phyloP scores from a whole-genome alignment of 768 basidiomycete species.

The Tricholoma matsutake region DNA sequence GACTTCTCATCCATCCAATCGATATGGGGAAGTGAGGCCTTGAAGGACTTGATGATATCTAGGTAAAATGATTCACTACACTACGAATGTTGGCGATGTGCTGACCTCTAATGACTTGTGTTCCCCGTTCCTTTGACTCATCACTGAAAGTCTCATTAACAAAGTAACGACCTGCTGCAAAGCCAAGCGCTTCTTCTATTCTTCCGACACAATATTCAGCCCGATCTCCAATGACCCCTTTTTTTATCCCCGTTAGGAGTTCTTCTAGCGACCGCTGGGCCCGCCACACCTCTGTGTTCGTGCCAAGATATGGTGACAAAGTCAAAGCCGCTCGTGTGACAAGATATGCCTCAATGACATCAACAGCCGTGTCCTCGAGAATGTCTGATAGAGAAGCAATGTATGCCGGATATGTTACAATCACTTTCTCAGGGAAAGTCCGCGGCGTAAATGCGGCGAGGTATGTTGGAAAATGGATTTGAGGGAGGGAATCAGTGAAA shows the following conservation, averaged over 20 bases:
- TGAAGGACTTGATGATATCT: slow-evolving; percentile 84
- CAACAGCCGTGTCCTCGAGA: slow-evolving; percentile 60
- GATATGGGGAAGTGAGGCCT: slow-evolving; percentile 65
- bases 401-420: slow-evolving; percentile 83
- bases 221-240: slow-evolving; percentile 80
- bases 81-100: slow-evolving; percentile 9
- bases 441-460: slow-evolving; percentile 83
- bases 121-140: slow-evolving; percentile 76
- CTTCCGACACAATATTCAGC: slow-evolving; percentile 76
- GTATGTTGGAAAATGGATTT: slow-evolving; percentile 83
- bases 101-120: slow-evolving; percentile 75
- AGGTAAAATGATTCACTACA: slow-evolving; percentile 12
- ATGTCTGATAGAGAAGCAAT: slow-evolving; percentile 63
- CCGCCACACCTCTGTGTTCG: slow-evolving; percentile 75
- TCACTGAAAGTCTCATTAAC: slow-evolving; percentile 81
- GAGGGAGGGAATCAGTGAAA: slow-evolving; percentile 64
- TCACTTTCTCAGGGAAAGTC: slow-evolving; percentile 68
- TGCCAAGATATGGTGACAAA: slow-evolving; percentile 70
- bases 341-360: slow-evolving; percentile 85
- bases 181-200: slow-evolving; percentile 78
- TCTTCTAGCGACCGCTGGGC: slow-evolving; percentile 70
- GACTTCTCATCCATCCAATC: slow-evolving; percentile 93
- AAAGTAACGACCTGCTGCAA: slow-evolving; percentile 86
- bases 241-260: slow-evolving; percentile 77
- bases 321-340: slow-evolving; percentile 69